Base-by-base conservation (phyloP, 1,139 yeast genomes). In the Kurtzmaniella quercitrusa region DNA sequence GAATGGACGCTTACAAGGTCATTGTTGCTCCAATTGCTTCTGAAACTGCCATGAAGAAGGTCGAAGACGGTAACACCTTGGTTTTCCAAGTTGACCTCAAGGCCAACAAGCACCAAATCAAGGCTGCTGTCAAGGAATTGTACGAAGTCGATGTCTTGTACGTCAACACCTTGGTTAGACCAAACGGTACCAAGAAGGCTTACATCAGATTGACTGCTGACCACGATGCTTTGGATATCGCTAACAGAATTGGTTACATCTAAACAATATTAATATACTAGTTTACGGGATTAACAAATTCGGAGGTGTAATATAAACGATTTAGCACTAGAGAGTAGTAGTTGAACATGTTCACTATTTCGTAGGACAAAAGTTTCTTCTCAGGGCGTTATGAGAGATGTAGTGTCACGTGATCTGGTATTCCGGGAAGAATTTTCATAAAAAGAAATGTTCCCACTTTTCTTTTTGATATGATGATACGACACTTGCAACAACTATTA, bases 181-280 rank as follows among this genome's bases (percentile, higher is more conserved):
- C 98, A 71, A 91, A 93, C 75, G 98, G 98, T 76, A 87, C 97
- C 80, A 93, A 93, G 88, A 94, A 94, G 85, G 99, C 99, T 69
- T 93, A 86, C 82, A 93, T 93, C 73, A 89, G 96, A 81, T 87
- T 93, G 74, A 89, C 98, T 68, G 94, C 97, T 72, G 98, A 94
- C 78, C 88, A 85, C 82, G 99, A 93, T 79, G 98, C 98, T 74
- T 87, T 94, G 74, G 99, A 93, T 75, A 91, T 93, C 76, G 99
- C 98, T 74, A 91, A 91, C 96, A 89, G 94, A 81, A 93, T 91
- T 71, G 98, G 98, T 79, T 89, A 89, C 93, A 85, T 88, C 74
- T 88, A 82, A 82, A 62, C 38, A 40, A 18, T 42, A 38, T 41
- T 42, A 39, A 32, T 44, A 36, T 33, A 30, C 38, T 32, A 41